Base-by-base conservation (phyloP, 2,329 filamentous ascomycete species). In the Diaporthe sp. region DNA sequence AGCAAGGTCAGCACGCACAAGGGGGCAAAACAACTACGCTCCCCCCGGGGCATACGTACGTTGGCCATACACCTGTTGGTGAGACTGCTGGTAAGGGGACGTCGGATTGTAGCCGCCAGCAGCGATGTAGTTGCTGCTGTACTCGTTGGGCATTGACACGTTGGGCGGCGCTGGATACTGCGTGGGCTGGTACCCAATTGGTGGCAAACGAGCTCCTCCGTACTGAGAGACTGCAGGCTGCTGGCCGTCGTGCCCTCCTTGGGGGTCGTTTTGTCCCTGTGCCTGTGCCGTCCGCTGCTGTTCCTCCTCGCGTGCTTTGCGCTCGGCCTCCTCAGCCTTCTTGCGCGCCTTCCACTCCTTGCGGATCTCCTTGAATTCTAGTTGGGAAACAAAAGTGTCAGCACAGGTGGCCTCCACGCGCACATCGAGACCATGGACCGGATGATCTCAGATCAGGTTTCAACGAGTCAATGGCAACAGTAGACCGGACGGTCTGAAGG, bases 311-410 rank as follows among this genome's bases (percentile, higher is more conserved):
- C 96, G 95, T 17, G 94, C 94, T 88, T 98, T 98, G 82, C 96
- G 94, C 80, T 92, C 90, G 70, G 93, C 93, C 79, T 98, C 96
- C 81, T 98, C 96, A 84, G 98, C 97, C 94, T 99, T 99, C 91
- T 98, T 98, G 82, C 97, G 95, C 53, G 95, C 94, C 88, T 98
- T 99, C 97, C 97, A 99, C 82, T 98, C 96, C 83, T 98, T 98
- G 78, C 97, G 94, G 76, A 98, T 98, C 82, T 99, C 97, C 84
- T 99, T 99, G 87, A 99, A 98, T 85, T 98, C 97, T 98, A 82
- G 78, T 81, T 76, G 75, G 77, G 8, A 39, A 53, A 39, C 74
- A 76, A 78, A 79, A 78, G 77, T 77, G 77, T 82, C 78, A 81
- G 79, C 71, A 19, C 62, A 46, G 25, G 39, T 7, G 79, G 67